A percentile compares a stretch with the other conserved stretches of the same genome.
Evolutionary conservation across 768 basidiomycete genomes (phyloP).

Genomic region (Mycena alexandri): DNA sequence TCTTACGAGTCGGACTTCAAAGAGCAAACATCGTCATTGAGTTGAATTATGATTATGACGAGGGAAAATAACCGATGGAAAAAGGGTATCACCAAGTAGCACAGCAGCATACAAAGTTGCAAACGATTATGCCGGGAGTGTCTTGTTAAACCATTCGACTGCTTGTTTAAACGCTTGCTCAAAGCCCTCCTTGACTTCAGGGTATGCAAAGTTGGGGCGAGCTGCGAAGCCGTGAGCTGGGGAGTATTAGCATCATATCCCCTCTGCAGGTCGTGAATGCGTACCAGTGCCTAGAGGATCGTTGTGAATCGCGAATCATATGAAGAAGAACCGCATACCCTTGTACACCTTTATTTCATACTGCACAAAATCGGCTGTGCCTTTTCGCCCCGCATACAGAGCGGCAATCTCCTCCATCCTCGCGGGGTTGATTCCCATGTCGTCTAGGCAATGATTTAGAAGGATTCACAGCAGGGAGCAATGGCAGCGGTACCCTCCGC

Average conservation of each 20-base stretch:
- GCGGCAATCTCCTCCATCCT: constrained; percentile 47
- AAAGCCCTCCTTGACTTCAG: constrained; percentile 55
- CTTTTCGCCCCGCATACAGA: constrained; percentile 51
- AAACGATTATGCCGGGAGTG: constrained; percentile 38
- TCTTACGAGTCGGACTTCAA: no score
- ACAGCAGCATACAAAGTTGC: no score
- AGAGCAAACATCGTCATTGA: no score
- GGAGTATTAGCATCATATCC: background rate
- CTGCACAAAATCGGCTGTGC: constrained; percentile 52
- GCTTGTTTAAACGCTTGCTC: constrained; percentile 58
- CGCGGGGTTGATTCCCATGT: constrained; percentile 27
- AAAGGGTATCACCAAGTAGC: no score
- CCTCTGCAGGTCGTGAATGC: background rate
- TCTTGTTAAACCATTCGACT: constrained; percentile 61
- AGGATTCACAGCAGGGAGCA: background rate
- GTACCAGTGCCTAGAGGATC: constrained; percentile 14
- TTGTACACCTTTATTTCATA: constrained; percentile 61
- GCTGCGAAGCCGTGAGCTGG: constrained; percentile 60
- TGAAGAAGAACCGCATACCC: constrained; percentile 45
- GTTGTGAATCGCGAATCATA: background rate
- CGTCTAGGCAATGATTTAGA: constrained; percentile 5
- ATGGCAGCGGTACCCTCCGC: constrained; percentile 15
- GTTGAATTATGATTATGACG: no score
- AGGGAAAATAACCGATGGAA: no score
- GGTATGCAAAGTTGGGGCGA: constrained; percentile 53